Evolutionary conservation across 768 basidiomycete species (phyloP).

Genomic region (Wakefieldia striispora): DNA sequence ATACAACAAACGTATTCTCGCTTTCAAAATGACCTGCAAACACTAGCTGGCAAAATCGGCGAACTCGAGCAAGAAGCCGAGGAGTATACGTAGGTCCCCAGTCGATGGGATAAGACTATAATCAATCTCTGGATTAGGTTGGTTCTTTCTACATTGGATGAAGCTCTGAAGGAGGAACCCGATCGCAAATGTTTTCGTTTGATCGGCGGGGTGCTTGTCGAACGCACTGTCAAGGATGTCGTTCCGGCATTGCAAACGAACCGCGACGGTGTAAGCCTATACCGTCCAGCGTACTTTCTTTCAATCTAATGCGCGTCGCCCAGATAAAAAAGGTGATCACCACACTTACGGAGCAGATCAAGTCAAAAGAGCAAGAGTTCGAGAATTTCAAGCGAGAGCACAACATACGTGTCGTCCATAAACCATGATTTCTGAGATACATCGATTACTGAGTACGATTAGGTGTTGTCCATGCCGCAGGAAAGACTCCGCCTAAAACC

Average conservation of each 20-base stretch:
- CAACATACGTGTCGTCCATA: constrained; percentile 61
- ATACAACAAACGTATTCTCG: constrained; percentile 80
- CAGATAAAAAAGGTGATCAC: constrained; percentile 84
- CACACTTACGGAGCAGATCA: constrained; percentile 83
- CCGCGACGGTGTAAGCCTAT: constrained; percentile 68
- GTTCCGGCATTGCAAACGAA: constrained; percentile 90
- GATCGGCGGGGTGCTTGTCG: constrained; percentile 93
- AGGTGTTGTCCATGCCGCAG: background rate
- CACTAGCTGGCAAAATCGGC: constrained; percentile 90
- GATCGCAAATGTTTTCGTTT: constrained; percentile 94
- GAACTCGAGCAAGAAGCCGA: constrained; percentile 96
- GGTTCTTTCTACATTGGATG: constrained; percentile 83
- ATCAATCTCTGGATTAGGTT: constrained; percentile 48
- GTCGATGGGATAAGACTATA: background rate
- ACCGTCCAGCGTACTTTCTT: background rate
- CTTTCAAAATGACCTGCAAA: constrained; percentile 85
- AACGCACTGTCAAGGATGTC: constrained; percentile 93
- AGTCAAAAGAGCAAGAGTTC: constrained; percentile 81
- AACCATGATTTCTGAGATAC: constrained; percentile 18
- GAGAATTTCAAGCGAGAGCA: constrained; percentile 77
- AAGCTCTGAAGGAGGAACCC: constrained; percentile 79
- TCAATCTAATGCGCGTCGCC: constrained; percentile 9
- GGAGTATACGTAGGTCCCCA: constrained; percentile 76
- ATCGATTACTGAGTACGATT: background rate
- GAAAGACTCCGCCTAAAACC: background rate